phyloP scores from a whole-genome alignment of 306 rosid species.

The Rosa multiflora region DNA sequence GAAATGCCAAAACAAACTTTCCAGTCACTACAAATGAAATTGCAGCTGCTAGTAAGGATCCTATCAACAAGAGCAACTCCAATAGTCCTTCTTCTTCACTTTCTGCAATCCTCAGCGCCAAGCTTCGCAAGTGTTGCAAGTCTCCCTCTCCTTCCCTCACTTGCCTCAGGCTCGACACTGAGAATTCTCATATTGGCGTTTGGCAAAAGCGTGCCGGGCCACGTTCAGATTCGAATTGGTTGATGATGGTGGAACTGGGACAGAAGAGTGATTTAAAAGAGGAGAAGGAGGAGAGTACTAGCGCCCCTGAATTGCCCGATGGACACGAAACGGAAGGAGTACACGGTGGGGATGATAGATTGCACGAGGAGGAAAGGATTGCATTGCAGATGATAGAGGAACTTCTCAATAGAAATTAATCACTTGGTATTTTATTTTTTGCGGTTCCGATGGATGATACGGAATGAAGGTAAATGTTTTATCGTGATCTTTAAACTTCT shows the following conservation, averaged over 20 bases:
- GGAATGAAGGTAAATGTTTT: background rate
- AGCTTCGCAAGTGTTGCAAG: slow-evolving; percentile 63
- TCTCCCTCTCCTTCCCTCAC: slow-evolving; percentile 74
- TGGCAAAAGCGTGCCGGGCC: slow-evolving; percentile 76
- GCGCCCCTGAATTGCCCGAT: background rate
- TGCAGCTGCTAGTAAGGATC: slow-evolving; percentile 13
- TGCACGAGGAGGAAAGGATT: slow-evolving; percentile 54
- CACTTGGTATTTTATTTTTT: background rate
- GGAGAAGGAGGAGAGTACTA: background rate
- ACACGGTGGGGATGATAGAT: slow-evolving; percentile 27
- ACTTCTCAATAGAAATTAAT: slow-evolving; percentile 55
- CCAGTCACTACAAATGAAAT: slow-evolving; percentile 38
- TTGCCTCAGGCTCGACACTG: slow-evolving; percentile 77
- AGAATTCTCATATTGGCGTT: slow-evolving; percentile 73
- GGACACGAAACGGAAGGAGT: background rate
- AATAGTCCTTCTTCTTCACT: slow-evolving; percentile 30
- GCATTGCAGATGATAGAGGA: slow-evolving; percentile 87
- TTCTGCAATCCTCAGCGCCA: slow-evolving; percentile 57
- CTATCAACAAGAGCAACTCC: background rate
- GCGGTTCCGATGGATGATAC: background rate
- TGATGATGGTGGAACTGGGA: slow-evolving; percentile 75
- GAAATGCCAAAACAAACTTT: slow-evolving; percentile 80
- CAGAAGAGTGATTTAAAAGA: slow-evolving; percentile 4
- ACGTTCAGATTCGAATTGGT: slow-evolving; percentile 64
- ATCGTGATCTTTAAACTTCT: too few species aligned